Evolutionary conservation across 306 rosid species (phyloP), one percentile per base, ranked within the genome.

Genomic region (Medicago ruthenica): DNA sequence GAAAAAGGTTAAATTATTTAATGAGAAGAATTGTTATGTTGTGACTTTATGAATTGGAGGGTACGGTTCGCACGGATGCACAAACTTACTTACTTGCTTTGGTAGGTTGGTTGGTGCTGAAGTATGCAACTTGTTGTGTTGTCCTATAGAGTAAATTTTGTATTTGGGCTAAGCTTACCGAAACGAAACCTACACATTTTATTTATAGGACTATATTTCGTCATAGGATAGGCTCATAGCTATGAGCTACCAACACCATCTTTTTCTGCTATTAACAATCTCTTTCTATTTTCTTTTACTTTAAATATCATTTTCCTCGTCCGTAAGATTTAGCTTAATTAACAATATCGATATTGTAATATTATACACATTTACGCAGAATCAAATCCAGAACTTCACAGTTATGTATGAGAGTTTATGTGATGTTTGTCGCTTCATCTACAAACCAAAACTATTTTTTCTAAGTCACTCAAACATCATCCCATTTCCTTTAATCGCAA

Each of bases 41-140:
- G 11, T 42, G 34, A 0, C 10, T 14, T 3, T 15, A 39, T 15
- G 21, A 44, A 50, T 47, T 57, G 58, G 15, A 8, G 15, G 39
- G 81, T 81, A 81, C 84, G 84, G 69, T 70, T 70, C 68, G 81
- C 81, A 81, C 84, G 84, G 84, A 70, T 54, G 6, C 1, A 24
- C 3, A 24, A 24, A 27, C 40, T 45, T 51, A 9, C 14, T 8
- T n/a, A n/a, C 45, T 44, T 42, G 15, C 41, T 41, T 58, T 14
- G 31, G 15, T 59, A n/a, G 1, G 37, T 74, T n/a, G 37, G 15
- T 18, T n/a, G 37, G 15, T 18, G 51, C 10, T 51, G 53, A 34
- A 12, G 1, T 10, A 16, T 50, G n/a, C 71, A 66, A 18, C 54
- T 60, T 27, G 18, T 62, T 15, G 1, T 59, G 65, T 21, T 59